A percentile compares a stretch with the other conserved stretches of the same genome.
Evolutionary conservation across 2,329 filamentous ascomycete genomes (phyloP).

Genomic region (Cordyceps tenuipes): DNA sequence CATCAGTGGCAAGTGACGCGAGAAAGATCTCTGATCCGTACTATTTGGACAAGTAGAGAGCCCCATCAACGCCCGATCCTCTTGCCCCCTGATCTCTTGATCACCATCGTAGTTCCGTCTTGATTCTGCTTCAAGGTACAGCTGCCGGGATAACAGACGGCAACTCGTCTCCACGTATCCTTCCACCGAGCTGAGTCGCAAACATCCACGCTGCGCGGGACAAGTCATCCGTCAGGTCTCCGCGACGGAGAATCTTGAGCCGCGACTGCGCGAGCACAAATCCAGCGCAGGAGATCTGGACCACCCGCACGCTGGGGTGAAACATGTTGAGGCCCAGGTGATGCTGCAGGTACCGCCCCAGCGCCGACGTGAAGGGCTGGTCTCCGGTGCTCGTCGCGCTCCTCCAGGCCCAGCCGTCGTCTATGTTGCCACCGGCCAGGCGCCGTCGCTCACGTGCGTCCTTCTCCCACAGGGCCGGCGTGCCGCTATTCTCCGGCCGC

Average conservation of each 20-base stretch:
- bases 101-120: not conserved
- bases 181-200: conserved; percentile 27
- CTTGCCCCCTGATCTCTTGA: not conserved
- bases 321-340: conserved; percentile 48
- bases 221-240: conserved; percentile 23
- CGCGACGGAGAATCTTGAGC: conserved; percentile 36
- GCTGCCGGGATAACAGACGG: conserved; percentile 17
- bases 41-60: too few species aligned
- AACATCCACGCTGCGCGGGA: conserved; percentile 31
- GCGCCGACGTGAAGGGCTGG: conserved; percentile 40
- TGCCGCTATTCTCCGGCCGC: conserved; percentile 7
- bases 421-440: conserved; percentile 37
- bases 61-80: too few species aligned
- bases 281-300: conserved; percentile 46
- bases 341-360: conserved; percentile 41
- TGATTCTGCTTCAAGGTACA: not conserved
- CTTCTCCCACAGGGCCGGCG: conserved; percentile 20
- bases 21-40: too few species aligned
- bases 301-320: conserved; percentile 44
- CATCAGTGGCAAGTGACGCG: not conserved
- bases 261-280: conserved; percentile 46
- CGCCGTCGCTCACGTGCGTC: conserved; percentile 33
- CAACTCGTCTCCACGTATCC: conserved; percentile 22
- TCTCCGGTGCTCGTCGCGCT: conserved; percentile 14
- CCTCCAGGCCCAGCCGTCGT: conserved; percentile 48